Conservation (phyloP, 1,284 basidiomycete species). For the Apiotrichum gamsii region DNA sequence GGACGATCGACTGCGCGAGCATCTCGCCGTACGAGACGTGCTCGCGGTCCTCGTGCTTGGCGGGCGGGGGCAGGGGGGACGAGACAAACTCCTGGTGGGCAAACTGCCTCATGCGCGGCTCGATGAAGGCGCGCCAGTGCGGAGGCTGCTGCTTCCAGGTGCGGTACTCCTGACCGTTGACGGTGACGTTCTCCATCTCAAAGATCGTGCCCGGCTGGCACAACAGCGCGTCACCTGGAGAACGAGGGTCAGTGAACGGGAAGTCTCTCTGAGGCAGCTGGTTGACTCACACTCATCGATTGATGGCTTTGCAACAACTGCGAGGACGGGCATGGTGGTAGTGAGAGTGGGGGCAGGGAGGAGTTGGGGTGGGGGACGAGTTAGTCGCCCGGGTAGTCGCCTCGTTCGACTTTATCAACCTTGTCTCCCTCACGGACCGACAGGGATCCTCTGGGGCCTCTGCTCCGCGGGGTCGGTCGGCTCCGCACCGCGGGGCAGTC, state of each 20-base stretch:
- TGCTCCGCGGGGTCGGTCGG: too few relatives aligned
- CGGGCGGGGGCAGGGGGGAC: slow-evolving; percentile 18
- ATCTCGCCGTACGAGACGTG: slow-evolving; percentile 27
- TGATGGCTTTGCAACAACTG: too few relatives aligned
- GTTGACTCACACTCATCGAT: too few relatives aligned
- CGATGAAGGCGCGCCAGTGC: not conserved
- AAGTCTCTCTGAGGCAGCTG: not conserved
- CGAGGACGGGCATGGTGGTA: too few relatives aligned
- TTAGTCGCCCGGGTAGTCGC: too few relatives aligned
- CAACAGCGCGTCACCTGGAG: slow-evolving; percentile 33
- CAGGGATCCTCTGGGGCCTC: too few relatives aligned
- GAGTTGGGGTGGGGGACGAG: too few relatives aligned
- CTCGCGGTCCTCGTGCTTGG: slow-evolving; percentile 5
- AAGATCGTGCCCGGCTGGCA: slow-evolving; percentile 33
- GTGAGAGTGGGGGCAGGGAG: too few relatives aligned
- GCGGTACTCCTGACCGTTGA: slow-evolving; percentile 23
- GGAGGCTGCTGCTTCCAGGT: slow-evolving; percentile 28
- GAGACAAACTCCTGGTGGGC: slow-evolving; percentile 31
- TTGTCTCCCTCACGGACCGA: too few relatives aligned
- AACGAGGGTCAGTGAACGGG: not conserved
- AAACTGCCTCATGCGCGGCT: slow-evolving; percentile 16
- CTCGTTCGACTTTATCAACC: too few relatives aligned
- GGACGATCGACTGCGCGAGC: slow-evolving; percentile 16
- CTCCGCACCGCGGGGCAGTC: too few relatives aligned
- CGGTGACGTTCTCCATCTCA: slow-evolving; percentile 33